Percentiles rank a stretch among this genome's conserved stretches.
Evolutionary conservation across 2,329 filamentous ascomycete genomes (phyloP).

Genomic region (Fusarium pilosicola): DNA sequence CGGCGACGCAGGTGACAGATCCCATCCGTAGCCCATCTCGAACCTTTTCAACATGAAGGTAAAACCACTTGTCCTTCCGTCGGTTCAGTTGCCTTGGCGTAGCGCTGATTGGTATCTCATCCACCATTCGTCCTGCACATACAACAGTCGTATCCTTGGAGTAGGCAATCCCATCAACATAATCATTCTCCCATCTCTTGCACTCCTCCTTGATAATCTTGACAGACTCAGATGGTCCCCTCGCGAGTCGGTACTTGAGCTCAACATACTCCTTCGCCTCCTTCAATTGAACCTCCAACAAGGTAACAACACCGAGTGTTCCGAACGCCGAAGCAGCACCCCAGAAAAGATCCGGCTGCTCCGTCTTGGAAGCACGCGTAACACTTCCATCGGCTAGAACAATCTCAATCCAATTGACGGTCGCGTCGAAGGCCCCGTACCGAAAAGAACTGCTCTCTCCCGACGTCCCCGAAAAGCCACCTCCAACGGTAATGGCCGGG

Average conservation of each 20-base stretch:
- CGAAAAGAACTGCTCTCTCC: conserved; percentile 76
- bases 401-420: conserved; percentile 70
- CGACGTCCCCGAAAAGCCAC: conserved; percentile 72
- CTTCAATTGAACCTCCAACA: conserved; percentile 69
- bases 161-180: conserved; percentile 76
- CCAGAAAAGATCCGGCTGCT: conserved; percentile 69
- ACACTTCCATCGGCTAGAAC: conserved; percentile 70
- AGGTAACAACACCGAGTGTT: conserved; percentile 72
- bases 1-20: conserved; percentile 47
- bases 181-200: conserved; percentile 61
- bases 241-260: conserved; percentile 63
- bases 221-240: conserved; percentile 51
- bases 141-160: conserved; percentile 64
- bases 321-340: conserved; percentile 74
- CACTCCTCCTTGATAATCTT: conserved; percentile 58
- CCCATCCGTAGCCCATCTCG: conserved; percentile 42
- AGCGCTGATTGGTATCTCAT: conserved; percentile 53
- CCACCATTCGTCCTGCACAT: conserved; percentile 67
- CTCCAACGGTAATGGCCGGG: conserved; percentile 76
- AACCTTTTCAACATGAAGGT: conserved; percentile 69
- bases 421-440: conserved; percentile 72
- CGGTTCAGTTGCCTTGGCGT: conserved; percentile 62
- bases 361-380: conserved; percentile 61
- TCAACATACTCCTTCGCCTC: conserved; percentile 66
- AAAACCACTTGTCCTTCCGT: conserved; percentile 76